Percentiles rank a stretch among this genome's conserved stretches.
Evolutionary conservation across 805 yeast genomes (phyloP).

Genomic region (Teunomyces aglyptinius): DNA sequence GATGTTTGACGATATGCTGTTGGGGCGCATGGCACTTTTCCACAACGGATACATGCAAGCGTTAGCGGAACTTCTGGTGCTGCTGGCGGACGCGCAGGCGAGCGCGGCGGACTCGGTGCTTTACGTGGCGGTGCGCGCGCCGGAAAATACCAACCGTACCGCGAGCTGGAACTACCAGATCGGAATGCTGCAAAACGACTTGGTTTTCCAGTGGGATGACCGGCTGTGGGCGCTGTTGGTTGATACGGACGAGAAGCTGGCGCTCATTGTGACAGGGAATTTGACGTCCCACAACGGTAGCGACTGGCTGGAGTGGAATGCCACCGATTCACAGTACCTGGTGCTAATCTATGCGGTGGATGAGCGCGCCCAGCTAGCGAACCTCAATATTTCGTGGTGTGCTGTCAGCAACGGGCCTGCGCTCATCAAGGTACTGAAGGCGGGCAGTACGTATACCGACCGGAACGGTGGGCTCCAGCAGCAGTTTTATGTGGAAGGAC

Average conservation of each 20-base stretch:
- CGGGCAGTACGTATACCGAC: constrained; percentile 37
- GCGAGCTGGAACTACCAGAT: constrained; percentile 62
- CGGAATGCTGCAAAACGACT: constrained; percentile 61
- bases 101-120: constrained; percentile 15
- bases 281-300: constrained; percentile 22
- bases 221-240: constrained; percentile 53
- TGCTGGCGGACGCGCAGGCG: background rate
- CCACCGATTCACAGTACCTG: constrained; percentile 29
- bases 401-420: constrained; percentile 61
- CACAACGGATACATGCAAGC: constrained; percentile 40
- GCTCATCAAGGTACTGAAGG: constrained; percentile 17
- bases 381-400: constrained; percentile 61
- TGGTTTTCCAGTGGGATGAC: constrained; percentile 69
- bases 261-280: constrained; percentile 61
- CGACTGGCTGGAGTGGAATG: constrained; percentile 15
- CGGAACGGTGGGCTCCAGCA: constrained; percentile 53
- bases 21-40: constrained; percentile 29
- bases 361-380: constrained; percentile 31
- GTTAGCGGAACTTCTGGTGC: constrained; percentile 32
- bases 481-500: constrained; percentile 59
- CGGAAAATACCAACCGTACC: constrained; percentile 34
- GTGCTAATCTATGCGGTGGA: constrained; percentile 49
- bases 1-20: constrained; percentile 28
- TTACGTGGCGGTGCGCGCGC: constrained; percentile 42
- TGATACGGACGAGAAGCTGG: constrained; percentile 70